These are phyloP conservation scores for Calonectria ilicicola DNA, from an alignment of 2,329 filamentous ascomycete genomes.

Conservation along the genomic window DNA sequence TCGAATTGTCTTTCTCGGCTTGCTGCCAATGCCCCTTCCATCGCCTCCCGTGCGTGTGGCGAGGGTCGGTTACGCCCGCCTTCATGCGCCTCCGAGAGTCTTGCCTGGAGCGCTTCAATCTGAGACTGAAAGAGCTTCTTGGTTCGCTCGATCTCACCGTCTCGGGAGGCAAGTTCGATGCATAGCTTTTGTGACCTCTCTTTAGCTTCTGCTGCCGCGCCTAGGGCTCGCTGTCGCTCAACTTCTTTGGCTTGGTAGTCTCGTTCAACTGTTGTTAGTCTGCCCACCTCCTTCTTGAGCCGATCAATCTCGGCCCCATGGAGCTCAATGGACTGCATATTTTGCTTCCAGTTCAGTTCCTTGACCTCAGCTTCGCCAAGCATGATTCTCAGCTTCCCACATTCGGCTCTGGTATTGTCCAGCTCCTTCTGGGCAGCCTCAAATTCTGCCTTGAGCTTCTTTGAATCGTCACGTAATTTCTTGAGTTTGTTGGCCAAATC, in stretches of 20 bases:
- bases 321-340: constrained; percentile 71
- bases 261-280: constrained; percentile 70
- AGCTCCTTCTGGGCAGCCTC: constrained; percentile 70
- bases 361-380: constrained; percentile 77
- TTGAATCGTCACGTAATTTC: constrained; percentile 76
- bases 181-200: constrained; percentile 69
- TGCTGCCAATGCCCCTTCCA: constrained; percentile 62
- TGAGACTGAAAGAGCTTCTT: constrained; percentile 61
- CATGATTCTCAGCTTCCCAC: constrained; percentile 72
- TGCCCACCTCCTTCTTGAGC: constrained; percentile 69
- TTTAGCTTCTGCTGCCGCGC: constrained; percentile 69
- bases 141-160: constrained; percentile 59
- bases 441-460: constrained; percentile 70
- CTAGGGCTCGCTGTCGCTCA: constrained; percentile 67
- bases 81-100: constrained; percentile 55
- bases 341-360: constrained; percentile 73
- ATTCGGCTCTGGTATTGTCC: constrained; percentile 68
- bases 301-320: constrained; percentile 71
- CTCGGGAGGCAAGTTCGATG: constrained; percentile 66
- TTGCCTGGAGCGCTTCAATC: constrained; percentile 59
- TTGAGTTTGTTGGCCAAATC: constrained; percentile 77
- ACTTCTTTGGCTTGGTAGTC: constrained; percentile 74
- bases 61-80: constrained; percentile 38
- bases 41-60: constrained; percentile 48
- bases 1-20: constrained; percentile 66